Conservation (phyloP, 129 eudicot species). For the Escallonia rubra region DNA sequence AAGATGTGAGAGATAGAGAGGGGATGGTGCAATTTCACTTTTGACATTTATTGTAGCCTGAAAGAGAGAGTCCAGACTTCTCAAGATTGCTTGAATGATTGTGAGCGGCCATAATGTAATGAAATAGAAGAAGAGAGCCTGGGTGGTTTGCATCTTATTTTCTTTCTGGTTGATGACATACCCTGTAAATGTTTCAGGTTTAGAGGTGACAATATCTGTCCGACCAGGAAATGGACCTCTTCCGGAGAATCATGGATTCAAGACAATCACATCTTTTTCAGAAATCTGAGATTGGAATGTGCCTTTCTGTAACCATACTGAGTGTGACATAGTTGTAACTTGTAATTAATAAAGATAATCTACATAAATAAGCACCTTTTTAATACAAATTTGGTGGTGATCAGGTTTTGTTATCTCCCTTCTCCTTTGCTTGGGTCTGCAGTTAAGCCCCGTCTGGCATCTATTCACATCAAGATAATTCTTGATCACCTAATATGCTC, state of each 20-base stretch:
- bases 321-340: slow-evolving; percentile 5
- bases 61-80: too few relatives aligned
- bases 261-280: slow-evolving; percentile 67
- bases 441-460: too few relatives aligned
- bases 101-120: too few relatives aligned
- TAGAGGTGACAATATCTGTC: slow-evolving; percentile 67
- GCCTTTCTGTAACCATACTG: neutral
- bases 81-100: too few relatives aligned
- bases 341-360: neutral
- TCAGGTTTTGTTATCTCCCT: neutral
- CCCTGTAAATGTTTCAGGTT: slow-evolving; percentile 39
- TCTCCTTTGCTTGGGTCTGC: neutral
- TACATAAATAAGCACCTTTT: neutral
- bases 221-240: slow-evolving; percentile 85
- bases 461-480: too few relatives aligned
- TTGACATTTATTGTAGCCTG: too few relatives aligned
- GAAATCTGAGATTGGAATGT: slow-evolving; percentile 34
- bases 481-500: too few relatives aligned
- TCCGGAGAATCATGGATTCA: slow-evolving; percentile 72
- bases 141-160: neutral
- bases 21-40: too few relatives aligned
- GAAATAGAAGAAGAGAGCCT: neutral
- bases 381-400: neutral
- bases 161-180: neutral
- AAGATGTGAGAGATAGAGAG: too few relatives aligned